Base-by-base conservation (phyloP, 2,329 filamentous ascomycete species). In the Aspergillus fischeri region DNA sequence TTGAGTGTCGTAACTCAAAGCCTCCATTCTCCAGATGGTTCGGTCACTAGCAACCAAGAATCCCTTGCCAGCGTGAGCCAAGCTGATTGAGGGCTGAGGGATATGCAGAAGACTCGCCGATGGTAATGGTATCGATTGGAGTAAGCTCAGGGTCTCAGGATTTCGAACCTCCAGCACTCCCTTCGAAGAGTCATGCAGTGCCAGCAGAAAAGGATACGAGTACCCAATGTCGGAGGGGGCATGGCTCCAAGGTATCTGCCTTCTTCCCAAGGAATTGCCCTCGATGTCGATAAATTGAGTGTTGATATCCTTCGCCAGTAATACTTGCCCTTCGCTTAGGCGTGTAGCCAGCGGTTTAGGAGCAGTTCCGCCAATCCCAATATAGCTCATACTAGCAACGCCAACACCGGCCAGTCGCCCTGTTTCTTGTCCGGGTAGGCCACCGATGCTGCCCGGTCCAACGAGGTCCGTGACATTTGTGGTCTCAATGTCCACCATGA, bases 281-380 rank as follows among this genome's bases (percentile, higher is more conserved):
- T 91, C 83, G 10, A 88, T 84, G 57, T 94, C 88, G 63, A 96
- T 89, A 71, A 99, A 99, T 53, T 97, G 78, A 1, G 92, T 96
- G 72, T 97, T 96, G 67, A 97, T 91, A 66, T 99, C 94, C 73
- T 96, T 96, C n/a, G 93, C 91, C n/a, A 99, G 81, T 57, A 99
- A 77, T 71, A 97, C 85, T 75, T 97, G 85, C 4, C 90, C 90
- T 62, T 95, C 90, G 2, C 86, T 84, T 11, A 99, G 81, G 64
- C 88, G 88, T 5, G 92, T 88, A 5, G 91, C 91, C 66, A 99
- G 81, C 6, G 94, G 95, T 68, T 91, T 95, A 1, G 94, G 93
- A 55, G 93, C 91, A 78, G 92, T 94, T 45, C 91, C 90, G 51
- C 91, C 92, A 70, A 97, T 87, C 1, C 93, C 93, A 84, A 97